These are phyloP conservation scores for Ceriops decandra DNA, from an alignment of 345 rosid genomes.

Conservation along the genomic window DNA sequence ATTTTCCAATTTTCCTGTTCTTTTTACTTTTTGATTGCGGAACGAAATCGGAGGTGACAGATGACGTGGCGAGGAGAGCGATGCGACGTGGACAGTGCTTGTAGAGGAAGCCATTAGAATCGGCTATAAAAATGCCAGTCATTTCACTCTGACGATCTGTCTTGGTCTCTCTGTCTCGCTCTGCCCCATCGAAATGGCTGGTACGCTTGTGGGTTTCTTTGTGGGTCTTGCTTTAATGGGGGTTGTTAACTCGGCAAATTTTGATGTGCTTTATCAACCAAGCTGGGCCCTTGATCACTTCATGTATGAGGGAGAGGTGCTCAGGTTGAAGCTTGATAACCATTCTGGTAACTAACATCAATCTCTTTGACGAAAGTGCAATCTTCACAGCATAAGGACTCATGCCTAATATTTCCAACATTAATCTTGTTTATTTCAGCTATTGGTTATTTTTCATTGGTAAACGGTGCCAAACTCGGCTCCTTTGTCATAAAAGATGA, in stretches of 20 bases:
- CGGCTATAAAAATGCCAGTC: slow-evolving; percentile 37
- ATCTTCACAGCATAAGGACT: too few relatives aligned
- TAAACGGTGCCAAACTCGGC: too few relatives aligned
- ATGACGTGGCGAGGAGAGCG: slow-evolving; percentile 33
- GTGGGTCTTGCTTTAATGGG: slow-evolving; percentile 37
- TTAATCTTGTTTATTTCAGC: neutral
- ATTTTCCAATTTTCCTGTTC: slow-evolving; percentile 23
- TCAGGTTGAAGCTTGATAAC: slow-evolving; percentile 83
- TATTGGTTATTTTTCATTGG: neutral
- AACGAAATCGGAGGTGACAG: slow-evolving; percentile 30
- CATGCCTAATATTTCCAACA: too few relatives aligned
- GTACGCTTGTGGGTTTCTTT: slow-evolving; percentile 25
- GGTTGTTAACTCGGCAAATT: slow-evolving; percentile 42
- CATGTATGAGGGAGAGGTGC: slow-evolving; percentile 72
- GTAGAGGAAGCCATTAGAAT: slow-evolving; percentile 24
- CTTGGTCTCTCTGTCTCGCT: neutral
- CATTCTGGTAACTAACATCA: slow-evolving; percentile 57
- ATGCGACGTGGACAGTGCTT: slow-evolving; percentile 22
- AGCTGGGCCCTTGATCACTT: slow-evolving; percentile 90
- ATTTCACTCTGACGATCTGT: neutral
- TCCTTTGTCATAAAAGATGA: too few relatives aligned
- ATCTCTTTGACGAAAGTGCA: neutral
- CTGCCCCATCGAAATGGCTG: slow-evolving; percentile 23
- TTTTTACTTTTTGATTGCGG: neutral
- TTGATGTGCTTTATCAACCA: slow-evolving; percentile 73